Percentiles rank a stretch among this genome's conserved stretches.
These are phyloP conservation scores for Hondaea fermentalgiana DNA, from an alignment of 108 stramenopile genomes.

Conservation along the genomic window DNA sequence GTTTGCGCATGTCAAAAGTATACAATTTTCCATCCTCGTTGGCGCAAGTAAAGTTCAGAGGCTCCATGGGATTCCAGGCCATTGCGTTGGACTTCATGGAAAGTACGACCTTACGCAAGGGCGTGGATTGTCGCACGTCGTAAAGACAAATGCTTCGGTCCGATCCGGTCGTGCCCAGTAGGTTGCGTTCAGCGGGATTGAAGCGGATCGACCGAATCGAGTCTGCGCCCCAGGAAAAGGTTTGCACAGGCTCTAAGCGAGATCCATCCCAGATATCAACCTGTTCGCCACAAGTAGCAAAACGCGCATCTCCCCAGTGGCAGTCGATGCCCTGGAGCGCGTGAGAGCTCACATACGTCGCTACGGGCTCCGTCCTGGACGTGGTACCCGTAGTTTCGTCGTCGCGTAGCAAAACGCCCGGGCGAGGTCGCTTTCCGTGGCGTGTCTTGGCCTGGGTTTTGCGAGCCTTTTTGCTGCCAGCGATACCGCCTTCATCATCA, in stretches of 20 bases:
- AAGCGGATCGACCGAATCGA: slow-evolving; percentile 78
- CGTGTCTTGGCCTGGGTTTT: slow-evolving; percentile 6
- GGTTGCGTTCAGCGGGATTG: slow-evolving; percentile 84
- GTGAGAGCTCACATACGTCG: slow-evolving; percentile 34
- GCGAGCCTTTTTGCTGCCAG: slow-evolving; percentile 2
- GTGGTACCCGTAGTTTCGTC: neutral
- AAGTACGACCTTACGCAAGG: slow-evolving; percentile 80
- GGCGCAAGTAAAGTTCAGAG: slow-evolving; percentile 89
- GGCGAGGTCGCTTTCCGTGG: slow-evolving; percentile 22
- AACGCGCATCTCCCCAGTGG: slow-evolving; percentile 63
- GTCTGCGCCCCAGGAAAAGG: slow-evolving; percentile 77
- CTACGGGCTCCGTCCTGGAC: slow-evolving; percentile 33
- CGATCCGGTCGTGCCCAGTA: slow-evolving; percentile 75
- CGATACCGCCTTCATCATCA: slow-evolving; percentile 12
- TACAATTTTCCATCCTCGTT: slow-evolving; percentile 86
- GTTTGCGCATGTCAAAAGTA: slow-evolving; percentile 91
- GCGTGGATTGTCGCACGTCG: slow-evolving; percentile 72
- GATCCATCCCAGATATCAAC: slow-evolving; percentile 82
- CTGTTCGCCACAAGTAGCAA: neutral
- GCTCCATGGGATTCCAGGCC: slow-evolving; percentile 99
- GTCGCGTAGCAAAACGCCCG: neutral
- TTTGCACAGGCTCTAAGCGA: slow-evolving; percentile 67
- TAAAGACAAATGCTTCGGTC: slow-evolving; percentile 85
- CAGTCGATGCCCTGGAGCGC: slow-evolving; percentile 85
- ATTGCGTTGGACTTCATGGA: slow-evolving; percentile 82